Percentiles rank a stretch among this genome's conserved stretches.
Evolutionary conservation across 345 rosid genomes (phyloP).

Genomic region (Eucalyptus lansdowneana): DNA sequence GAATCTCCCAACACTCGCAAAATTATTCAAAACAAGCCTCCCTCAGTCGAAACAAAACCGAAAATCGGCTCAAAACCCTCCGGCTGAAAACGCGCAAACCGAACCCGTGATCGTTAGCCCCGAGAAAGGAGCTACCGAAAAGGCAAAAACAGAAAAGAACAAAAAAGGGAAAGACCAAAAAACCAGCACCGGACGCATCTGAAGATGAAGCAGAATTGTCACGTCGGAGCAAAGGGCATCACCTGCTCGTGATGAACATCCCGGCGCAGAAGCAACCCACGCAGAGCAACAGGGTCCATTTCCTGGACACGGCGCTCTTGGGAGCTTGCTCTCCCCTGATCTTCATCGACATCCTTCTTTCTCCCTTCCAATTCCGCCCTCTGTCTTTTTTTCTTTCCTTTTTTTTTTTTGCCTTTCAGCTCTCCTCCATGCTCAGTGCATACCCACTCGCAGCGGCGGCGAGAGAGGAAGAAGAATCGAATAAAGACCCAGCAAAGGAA

Average conservation of each 20-base stretch:
- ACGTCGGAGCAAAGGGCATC: not conserved
- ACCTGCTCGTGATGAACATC: constrained; percentile 83
- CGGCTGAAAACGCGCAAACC: not conserved
- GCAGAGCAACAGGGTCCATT: constrained; percentile 70
- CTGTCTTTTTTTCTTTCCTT: not conserved
- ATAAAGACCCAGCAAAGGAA: not conserved
- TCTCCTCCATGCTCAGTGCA: not conserved
- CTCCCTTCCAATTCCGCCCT: not conserved
- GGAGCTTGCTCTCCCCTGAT: constrained; percentile 50
- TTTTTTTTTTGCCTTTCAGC: not conserved
- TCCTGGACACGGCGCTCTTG: constrained; percentile 45
- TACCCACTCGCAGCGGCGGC: constrained; percentile 1
- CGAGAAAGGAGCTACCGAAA: not conserved
- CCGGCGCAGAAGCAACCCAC: constrained; percentile 76
- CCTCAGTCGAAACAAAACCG: not conserved
- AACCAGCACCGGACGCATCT: not conserved
- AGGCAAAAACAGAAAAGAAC: not conserved
- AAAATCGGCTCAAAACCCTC: not conserved
- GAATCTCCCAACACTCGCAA: not conserved
- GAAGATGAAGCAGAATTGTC: not conserved
- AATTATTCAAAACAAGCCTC: not conserved
- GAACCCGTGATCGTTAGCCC: not conserved
- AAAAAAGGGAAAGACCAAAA: not conserved
- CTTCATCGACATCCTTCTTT: constrained; percentile 40
- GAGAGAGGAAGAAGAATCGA: not conserved